Percentiles rank a stretch among this genome's conserved stretches.
phyloP scores from a whole-genome alignment of 2,329 filamentous ascomycete genomes.

The Thielaviopsis euricoi region DNA sequence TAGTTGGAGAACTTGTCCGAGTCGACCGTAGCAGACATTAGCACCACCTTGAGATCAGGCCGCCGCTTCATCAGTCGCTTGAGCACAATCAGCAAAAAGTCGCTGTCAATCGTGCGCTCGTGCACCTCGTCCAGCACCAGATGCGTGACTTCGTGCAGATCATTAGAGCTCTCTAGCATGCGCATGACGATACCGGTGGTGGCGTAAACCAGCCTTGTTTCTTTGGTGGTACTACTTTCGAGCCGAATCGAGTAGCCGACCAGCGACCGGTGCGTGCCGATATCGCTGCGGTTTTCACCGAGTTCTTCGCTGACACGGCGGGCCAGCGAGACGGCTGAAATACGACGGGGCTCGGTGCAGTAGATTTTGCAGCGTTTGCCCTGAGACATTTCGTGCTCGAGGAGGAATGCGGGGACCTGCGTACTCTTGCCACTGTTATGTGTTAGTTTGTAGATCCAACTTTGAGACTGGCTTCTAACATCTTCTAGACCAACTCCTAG shows the following conservation, averaged over 20 bases:
- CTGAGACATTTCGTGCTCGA: constrained; percentile 72
- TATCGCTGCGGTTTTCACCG: constrained; percentile 64
- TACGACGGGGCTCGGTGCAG: constrained; percentile 86
- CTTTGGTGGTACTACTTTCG: constrained; percentile 68
- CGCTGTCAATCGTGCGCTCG: constrained; percentile 88
- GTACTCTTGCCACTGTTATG: constrained; percentile 68
- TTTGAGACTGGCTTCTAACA: too few species aligned
- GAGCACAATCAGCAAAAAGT: constrained; percentile 85
- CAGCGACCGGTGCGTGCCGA: constrained; percentile 69
- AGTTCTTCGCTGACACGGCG: constrained; percentile 88
- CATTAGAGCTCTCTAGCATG: constrained; percentile 82
- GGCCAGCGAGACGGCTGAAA: constrained; percentile 88
- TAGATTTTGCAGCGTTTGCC: constrained; percentile 81
- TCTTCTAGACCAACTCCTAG: too few species aligned
- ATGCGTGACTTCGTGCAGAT: constrained; percentile 80
- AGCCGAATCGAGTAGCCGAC: constrained; percentile 90
- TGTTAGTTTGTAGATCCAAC: neutral
- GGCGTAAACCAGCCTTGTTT: constrained; percentile 78
- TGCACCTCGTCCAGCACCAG: constrained; percentile 96
- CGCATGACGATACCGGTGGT: constrained; percentile 90
- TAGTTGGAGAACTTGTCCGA: constrained; percentile 83
- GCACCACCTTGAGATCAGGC: constrained; percentile 73
- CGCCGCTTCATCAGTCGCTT: constrained; percentile 63
- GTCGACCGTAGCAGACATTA: constrained; percentile 97
- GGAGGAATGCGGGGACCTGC: constrained; percentile 83